phyloP scores from a whole-genome alignment of 805 yeast species.

The Metschnikowia hibisci region DNA sequence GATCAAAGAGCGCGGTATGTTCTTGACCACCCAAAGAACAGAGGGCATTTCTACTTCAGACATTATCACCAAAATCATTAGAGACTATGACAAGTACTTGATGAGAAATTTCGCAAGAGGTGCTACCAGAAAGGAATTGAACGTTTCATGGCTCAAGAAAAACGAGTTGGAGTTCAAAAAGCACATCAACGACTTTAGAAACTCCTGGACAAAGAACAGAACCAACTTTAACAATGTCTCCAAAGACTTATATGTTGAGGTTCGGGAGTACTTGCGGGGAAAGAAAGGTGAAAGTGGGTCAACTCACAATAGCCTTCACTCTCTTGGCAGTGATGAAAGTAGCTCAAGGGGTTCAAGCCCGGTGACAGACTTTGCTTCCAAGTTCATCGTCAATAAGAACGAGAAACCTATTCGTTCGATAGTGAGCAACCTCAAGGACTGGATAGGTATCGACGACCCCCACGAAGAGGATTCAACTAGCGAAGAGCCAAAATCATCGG shows the following conservation, averaged over 20 bases:
- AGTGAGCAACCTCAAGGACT: constrained; percentile 39
- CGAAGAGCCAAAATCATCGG: constrained; percentile 17
- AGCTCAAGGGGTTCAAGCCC: constrained; percentile 43
- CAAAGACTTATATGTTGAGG: constrained; percentile 79
- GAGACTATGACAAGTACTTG: constrained; percentile 93
- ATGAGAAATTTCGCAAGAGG: constrained; percentile 98
- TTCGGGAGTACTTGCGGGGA: constrained; percentile 64
- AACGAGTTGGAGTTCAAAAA: constrained; percentile 92
- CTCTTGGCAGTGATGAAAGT: constrained; percentile 28
- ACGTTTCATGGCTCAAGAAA: constrained; percentile 96
- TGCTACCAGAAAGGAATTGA: constrained; percentile 92
- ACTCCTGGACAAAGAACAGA: constrained; percentile 77
- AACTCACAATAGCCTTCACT: constrained; percentile 16
- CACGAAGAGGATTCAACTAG: constrained; percentile 28
- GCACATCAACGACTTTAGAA: constrained; percentile 82
- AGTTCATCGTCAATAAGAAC: constrained; percentile 55
- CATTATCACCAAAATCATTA: constrained; percentile 88
- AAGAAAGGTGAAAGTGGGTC: constrained; percentile 31
- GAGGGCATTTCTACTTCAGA: constrained; percentile 96
- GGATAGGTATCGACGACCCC: constrained; percentile 35
- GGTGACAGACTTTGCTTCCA: constrained; percentile 63
- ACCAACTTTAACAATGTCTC: constrained; percentile 66
- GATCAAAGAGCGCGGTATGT: constrained; percentile 85
- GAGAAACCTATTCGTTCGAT: constrained; percentile 27
- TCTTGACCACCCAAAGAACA: constrained; percentile 91